Percentiles rank a stretch among this genome's conserved stretches.
phyloP scores from a whole-genome alignment of 441 rosid genomes.

The Jatropha multifida region DNA sequence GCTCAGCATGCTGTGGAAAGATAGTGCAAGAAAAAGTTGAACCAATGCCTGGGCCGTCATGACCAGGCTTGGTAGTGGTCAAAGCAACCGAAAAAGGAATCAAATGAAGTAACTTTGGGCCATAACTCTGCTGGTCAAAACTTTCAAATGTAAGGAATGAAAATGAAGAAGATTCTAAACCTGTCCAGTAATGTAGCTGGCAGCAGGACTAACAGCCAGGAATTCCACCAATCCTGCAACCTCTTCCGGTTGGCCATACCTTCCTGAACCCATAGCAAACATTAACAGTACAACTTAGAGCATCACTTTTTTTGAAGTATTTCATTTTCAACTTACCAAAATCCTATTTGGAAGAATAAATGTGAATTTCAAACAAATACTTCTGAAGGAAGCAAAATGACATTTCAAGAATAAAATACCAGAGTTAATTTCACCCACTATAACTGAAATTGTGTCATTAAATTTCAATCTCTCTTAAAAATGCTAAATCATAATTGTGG shows the following conservation, averaged over 20 bases:
- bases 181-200: slow-evolving; percentile 92
- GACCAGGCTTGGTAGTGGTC: not conserved
- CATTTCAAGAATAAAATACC: not conserved
- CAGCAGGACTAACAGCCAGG: slow-evolving; percentile 86
- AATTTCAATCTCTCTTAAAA: not conserved
- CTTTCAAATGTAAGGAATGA: slow-evolving; percentile 1
- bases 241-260: slow-evolving; percentile 96
- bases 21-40: not conserved
- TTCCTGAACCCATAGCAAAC: slow-evolving; percentile 45
- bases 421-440: not conserved
- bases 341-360: not conserved
- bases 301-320: not conserved
- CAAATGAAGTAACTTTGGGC: not conserved
- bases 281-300: not conserved
- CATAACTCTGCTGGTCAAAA: not conserved
- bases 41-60: not conserved
- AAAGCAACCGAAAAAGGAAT: not conserved
- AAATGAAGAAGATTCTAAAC: slow-evolving; percentile 32
- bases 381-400: not conserved
- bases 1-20: not conserved
- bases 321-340: not conserved
- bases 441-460: not conserved
- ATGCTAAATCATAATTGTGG: not conserved
- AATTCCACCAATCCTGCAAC: slow-evolving; percentile 98
- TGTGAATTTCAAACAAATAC: not conserved